These are phyloP conservation scores for Coemansia sp. DNA, from an alignment of 192 early-diverging fungal genomes.

Conservation along the genomic window DNA sequence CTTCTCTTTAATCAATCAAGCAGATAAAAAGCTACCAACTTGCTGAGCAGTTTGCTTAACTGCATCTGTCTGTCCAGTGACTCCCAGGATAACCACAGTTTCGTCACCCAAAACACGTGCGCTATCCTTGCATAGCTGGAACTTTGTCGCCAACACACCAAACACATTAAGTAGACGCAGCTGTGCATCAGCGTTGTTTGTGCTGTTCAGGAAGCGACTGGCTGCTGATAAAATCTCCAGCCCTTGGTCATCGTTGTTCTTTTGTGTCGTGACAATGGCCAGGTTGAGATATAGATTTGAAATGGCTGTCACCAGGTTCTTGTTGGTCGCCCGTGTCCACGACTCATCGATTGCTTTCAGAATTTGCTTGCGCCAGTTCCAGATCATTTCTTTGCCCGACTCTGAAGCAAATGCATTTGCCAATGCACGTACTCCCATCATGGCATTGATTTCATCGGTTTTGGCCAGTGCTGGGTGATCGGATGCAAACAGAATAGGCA, in stretches of 20 bases:
- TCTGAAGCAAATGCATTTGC: conserved; percentile 69
- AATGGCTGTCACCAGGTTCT: conserved; percentile 33
- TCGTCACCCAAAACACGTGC: conserved; percentile 46
- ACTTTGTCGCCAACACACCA: conserved; percentile 39
- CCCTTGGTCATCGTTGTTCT: conserved; percentile 37
- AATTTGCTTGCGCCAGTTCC: conserved; percentile 30
- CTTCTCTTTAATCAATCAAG: conserved; percentile 7
- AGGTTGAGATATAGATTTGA: conserved; percentile 33
- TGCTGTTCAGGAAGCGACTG: conserved; percentile 27
- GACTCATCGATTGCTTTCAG: conserved; percentile 29
- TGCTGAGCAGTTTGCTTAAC: conserved; percentile 30
- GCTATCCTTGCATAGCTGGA: conserved; percentile 53
- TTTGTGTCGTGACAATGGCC: conserved; percentile 22
- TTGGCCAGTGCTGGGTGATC: conserved; percentile 23
- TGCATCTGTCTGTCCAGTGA: conserved; percentile 28
- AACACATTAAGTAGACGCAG: conserved; percentile 37
- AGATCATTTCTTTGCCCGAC: conserved; percentile 42
- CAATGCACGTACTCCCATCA: conserved; percentile 71
- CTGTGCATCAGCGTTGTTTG: conserved; percentile 36
- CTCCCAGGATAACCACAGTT: conserved; percentile 35
- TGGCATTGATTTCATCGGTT: conserved; percentile 66
- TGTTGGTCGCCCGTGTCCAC: conserved; percentile 24
- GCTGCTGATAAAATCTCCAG: conserved; percentile 31
- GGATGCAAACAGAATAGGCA: not conserved
- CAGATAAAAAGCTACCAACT: conserved; percentile 23